Evolutionary conservation across 441 rosid genomes (phyloP).

Genomic region (Erysimum cheiri): DNA sequence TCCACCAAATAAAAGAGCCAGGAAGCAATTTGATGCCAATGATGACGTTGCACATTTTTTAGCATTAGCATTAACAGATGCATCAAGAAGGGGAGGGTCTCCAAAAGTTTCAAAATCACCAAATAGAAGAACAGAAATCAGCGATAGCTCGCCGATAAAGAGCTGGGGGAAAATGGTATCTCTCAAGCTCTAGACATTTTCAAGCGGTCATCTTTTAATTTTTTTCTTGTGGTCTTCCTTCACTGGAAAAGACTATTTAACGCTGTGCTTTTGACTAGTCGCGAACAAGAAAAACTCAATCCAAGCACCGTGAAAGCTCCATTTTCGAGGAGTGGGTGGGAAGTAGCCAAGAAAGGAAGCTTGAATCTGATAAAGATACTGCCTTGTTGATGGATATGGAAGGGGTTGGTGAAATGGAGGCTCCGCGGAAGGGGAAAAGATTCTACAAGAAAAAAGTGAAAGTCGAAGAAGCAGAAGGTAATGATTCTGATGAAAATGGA

Average conservation of each 20-base stretch:
- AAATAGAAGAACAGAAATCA: conserved; percentile 35
- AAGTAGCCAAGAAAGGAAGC: conserved; percentile 52
- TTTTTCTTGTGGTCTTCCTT: neutral
- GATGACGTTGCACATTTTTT: conserved; percentile 49
- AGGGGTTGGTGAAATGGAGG: conserved; percentile 64
- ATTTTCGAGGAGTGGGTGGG: conserved; percentile 50
- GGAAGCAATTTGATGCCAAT: conserved; percentile 54
- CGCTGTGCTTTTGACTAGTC: conserved; percentile 46
- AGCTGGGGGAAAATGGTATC: conserved; percentile 65
- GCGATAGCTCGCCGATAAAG: conserved; percentile 52
- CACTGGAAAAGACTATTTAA: conserved; percentile 16
- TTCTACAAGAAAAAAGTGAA: conserved; percentile 48
- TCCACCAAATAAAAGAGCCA: conserved; percentile 54
- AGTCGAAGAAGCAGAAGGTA: conserved; percentile 56
- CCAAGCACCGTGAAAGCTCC: conserved; percentile 52
- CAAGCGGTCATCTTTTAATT: conserved; percentile 12
- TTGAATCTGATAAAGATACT: conserved; percentile 52
- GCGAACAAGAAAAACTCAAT: conserved; percentile 52
- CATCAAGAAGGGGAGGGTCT: conserved; percentile 37
- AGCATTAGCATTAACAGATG: conserved; percentile 47
- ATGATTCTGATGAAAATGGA: conserved; percentile 71
- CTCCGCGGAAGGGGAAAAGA: conserved; percentile 57
- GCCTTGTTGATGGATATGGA: conserved; percentile 60
- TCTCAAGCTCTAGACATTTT: conserved; percentile 17
- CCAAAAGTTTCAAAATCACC: conserved; percentile 31